These are phyloP conservation scores for Aspergillus udagawae DNA, from an alignment of 2,329 filamentous ascomycete species.

Conservation along the genomic window DNA sequence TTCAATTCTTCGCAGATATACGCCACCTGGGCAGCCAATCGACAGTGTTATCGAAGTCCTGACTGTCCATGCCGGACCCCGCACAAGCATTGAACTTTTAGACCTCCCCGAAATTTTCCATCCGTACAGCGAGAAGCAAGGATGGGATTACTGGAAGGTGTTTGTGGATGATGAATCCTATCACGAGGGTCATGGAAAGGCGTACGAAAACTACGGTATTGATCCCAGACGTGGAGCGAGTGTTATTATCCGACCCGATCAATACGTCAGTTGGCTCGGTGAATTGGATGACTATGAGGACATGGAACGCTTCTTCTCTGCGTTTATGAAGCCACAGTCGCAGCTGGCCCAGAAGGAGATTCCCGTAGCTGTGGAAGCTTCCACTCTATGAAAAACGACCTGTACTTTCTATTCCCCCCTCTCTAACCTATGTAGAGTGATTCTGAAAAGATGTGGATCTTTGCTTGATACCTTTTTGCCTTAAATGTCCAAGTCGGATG, in stretches of 20 bases:
- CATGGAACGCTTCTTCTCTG: constrained; percentile 13
- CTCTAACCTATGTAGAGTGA: background rate
- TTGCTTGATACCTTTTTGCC: background rate
- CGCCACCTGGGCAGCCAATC: constrained; percentile 35
- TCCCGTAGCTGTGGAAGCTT: background rate
- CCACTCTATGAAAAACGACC: background rate
- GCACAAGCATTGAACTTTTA: constrained; percentile 25
- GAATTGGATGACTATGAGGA: constrained; percentile 16
- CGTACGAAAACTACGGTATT: constrained; percentile 53
- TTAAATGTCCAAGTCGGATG: background rate
- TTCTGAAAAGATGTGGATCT: background rate
- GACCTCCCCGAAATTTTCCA: constrained; percentile 47
- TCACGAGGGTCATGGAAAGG: constrained; percentile 48
- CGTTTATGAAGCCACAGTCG: constrained; percentile 18
- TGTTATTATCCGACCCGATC: constrained; percentile 55
- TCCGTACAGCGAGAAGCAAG: constrained; percentile 42
- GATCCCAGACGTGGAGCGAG: constrained; percentile 41
- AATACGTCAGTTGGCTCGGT: constrained; percentile 41
- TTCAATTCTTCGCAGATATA: constrained; percentile 46
- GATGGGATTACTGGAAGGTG: constrained; percentile 55
- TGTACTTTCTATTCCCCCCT: background rate
- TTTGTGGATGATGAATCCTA: constrained; percentile 53
- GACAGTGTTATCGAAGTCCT: constrained; percentile 24
- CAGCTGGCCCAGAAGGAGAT: background rate
- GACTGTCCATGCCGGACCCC: constrained; percentile 1